These are phyloP conservation scores for Phytophthora cactorum DNA, from an alignment of 352 stramenopile species.

Conservation along the genomic window DNA sequence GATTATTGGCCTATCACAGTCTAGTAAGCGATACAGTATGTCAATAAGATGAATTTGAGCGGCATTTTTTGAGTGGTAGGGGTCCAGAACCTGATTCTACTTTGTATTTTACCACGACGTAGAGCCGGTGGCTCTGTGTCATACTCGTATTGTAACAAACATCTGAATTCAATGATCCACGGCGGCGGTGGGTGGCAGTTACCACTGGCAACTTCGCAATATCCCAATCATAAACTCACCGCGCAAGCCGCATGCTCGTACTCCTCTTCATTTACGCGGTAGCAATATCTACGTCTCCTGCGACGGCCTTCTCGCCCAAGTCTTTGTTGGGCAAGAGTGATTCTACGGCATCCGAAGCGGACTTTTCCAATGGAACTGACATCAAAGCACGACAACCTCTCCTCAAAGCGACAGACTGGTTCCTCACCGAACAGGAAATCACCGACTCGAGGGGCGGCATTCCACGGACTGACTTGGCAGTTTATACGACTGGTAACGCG, in stretches of 20 bases:
- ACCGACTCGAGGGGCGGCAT: conserved; percentile 46
- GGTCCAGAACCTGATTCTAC: too few relatives aligned
- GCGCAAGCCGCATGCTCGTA: conserved; percentile 10
- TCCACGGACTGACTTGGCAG: conserved; percentile 38
- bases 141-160: too few relatives aligned
- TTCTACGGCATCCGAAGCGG: neutral
- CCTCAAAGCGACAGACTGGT: conserved; percentile 55
- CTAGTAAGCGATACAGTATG: too few relatives aligned
- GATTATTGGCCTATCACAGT: too few relatives aligned
- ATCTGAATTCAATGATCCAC: too few relatives aligned
- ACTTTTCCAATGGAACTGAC: conserved; percentile 33
- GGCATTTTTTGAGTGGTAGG: too few relatives aligned
- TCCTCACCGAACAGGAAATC: conserved; percentile 61
- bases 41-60: too few relatives aligned
- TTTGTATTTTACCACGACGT: too few relatives aligned
- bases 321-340: conserved; percentile 2
- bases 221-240: neutral
- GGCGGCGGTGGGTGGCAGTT: too few relatives aligned
- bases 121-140: too few relatives aligned
- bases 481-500: conserved; percentile 45
- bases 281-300: neutral
- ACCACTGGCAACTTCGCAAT: too few relatives aligned
- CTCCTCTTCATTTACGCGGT: conserved; percentile 2
- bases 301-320: neutral
- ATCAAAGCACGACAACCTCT: conserved; percentile 42